Base-by-base conservation (phyloP, 805 yeast genomes). In the Lachancea thermotolerans region DNA sequence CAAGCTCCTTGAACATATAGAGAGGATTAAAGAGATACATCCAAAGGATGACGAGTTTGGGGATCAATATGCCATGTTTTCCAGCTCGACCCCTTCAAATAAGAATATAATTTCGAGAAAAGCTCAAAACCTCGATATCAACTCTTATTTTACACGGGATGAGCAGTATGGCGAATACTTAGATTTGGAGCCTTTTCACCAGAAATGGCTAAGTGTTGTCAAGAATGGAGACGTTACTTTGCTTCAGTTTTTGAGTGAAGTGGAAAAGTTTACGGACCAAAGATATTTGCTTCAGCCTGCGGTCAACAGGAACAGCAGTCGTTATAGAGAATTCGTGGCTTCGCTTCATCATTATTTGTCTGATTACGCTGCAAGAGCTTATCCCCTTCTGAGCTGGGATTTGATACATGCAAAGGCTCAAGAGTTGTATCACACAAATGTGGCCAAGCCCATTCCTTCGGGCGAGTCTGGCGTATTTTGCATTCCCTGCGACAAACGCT, bases 121-220 rank as follows among this genome's bases (percentile, higher is more conserved):
- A 40, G 79, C 82, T 0, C 55, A 71, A 0, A 73, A 72, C 43
- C 44, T 85, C 10, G 68, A 70, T 16, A 50, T 85, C 3, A 74
- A 77, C 14, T 42, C 56, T 0, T 40, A 77, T 5, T 88, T 85
- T 57, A 67, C 78, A 0, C 71, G 74, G 3, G 78, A 73, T 28
- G 96, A 89, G 58, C 62, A 64, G 30, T 75, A 72, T 56, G 96
- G 96, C 0, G 74, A 73, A 49, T 77, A 61, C 50, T 51, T 89
- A 15, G 91, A 87, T 49, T 65, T 87, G 43, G 57, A 69, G 3
- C 58, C 58, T 4, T 67, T 72, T 39, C 82, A 80, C 61, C 76
- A 74, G 28, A 52, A 54, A 28, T 84, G 82, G 78, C 58, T 81
- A 33, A 72, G 75, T 44, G 64, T 78, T 6, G 56, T 66, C 1